Evolutionary conservation across 139 green algal species (phyloP), one percentile per base, ranked within the genome.

Genomic region (Picochlorum sp.): DNA sequence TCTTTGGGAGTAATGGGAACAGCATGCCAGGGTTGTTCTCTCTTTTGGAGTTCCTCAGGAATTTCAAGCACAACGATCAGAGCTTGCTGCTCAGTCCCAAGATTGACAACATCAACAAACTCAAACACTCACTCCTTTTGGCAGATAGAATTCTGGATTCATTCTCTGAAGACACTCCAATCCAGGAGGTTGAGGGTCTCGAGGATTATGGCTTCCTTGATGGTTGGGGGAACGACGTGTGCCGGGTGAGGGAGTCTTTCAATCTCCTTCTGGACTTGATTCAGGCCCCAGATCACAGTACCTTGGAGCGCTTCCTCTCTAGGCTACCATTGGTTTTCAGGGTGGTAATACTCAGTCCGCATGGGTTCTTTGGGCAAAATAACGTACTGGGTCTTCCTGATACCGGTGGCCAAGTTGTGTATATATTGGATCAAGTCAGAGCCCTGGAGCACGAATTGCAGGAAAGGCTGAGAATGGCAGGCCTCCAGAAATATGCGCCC

Each of bases 331-430:
- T 85, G 37, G 76, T 91, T 45, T 84, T 85, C 71, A 77, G 81
- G 45, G 82, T 94, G 6, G 81, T 81, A 38, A 87, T 94, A 60
- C 66, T 94, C 21, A 82, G 68, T 9, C 87, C 87, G 1, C 87
- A 94, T 65, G 87, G 87, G 52, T 94, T 81, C 74, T 94, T 94
- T 68, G 87, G 85, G 1, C 86, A 94, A 77, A 57, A 52, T 26
- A 78, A 79, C 21, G 84, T 91, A 57, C 69, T 91, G 55, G 84
- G 84, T 37, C 71, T 85, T 65, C 84, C 84, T 14, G 84, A 90
- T 73, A 91, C 84, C 3, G 79, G 76, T 2, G 75, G 79, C 26
- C 77, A 84, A 76, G 81, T 94, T 50, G 86, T 94, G 41, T 94
- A 94, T 77, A 91, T 94, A n/a, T 69, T 94, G 56, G 86, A 94